Evolutionary conservation across 805 yeast genomes (phyloP), one percentile per base, ranked within the genome.

Genomic region (Monosporozyma servazzii): DNA sequence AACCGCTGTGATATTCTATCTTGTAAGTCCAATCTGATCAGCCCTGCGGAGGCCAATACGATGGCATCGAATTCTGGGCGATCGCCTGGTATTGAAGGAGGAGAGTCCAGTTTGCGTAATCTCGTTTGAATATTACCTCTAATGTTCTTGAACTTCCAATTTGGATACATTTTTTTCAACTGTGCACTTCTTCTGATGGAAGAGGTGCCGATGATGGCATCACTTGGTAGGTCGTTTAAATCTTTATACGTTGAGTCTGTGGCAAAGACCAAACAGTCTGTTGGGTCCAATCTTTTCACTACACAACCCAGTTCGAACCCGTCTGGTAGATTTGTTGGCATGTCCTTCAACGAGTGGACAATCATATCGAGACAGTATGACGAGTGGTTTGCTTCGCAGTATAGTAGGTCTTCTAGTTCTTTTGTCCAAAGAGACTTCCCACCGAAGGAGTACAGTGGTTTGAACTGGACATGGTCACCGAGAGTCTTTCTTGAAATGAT

Each of bases 371-470:
- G 30, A 31, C 40, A 41, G 23, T 41, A 41, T 15, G 27, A 25
- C 7, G 29, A 21, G 21, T 41, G 29, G 23, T 41, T 75, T 49
- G 85, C 82, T 58, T 74, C 81, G 45, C 77, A 73, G 56, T 85
- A 75, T 40, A 91, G 71, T 47, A 89, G 71, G 23, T 82, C 82
- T 69, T 93, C 99, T 52, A 93, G 75, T 69, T 93, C 99, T 64
- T 87, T 86, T 2, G 99, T 93, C 99, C 99, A 93, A 23, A 93
- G 68, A 0, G 96, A 81, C 67, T 93, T 93, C 25, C 99, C 99
- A 43, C 97, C 98, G 70, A 93, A 93, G 3, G 96, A 80, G 68
- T 91, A 93, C 48, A 93, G 74, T 7, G 99, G 96, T 64, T 81
- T 83, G 63, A 76, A 78, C 64, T 82, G 93, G 30, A 86, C 83